Conservation (phyloP, 805 yeast species). For the Cyberlindnera amylophila region DNA sequence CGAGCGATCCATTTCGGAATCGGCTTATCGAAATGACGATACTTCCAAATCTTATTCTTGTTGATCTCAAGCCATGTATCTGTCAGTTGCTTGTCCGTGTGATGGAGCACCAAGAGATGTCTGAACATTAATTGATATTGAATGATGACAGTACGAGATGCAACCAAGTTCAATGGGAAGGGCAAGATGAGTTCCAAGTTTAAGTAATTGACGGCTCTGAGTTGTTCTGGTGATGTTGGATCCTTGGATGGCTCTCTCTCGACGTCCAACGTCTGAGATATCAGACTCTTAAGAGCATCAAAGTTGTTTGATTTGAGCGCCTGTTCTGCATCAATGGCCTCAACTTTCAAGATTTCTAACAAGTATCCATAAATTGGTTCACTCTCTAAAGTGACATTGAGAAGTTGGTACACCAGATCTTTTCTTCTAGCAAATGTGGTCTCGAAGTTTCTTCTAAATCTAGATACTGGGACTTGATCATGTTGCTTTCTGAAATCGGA, state of each 20-base stretch:
- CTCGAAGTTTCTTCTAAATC: conserved; percentile 32
- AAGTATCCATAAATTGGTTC: conserved; percentile 39
- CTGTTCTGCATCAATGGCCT: conserved; percentile 51
- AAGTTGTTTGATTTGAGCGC: conserved; percentile 44
- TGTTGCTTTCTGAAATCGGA: conserved; percentile 47
- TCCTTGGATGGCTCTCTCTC: conserved; percentile 14
- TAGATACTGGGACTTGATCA: conserved; percentile 28
- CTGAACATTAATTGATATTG: conserved; percentile 82
- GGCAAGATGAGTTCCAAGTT: conserved; percentile 65
- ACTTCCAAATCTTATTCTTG: conserved; percentile 64
- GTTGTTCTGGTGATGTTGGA: conserved; percentile 29
- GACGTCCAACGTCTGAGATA: conserved; percentile 37
- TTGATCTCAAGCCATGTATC: conserved; percentile 70
- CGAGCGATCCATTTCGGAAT: conserved; percentile 52
- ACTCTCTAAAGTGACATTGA: conserved; percentile 39
- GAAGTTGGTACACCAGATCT: conserved; percentile 27
- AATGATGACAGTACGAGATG: conserved; percentile 63
- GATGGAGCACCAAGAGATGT: conserved; percentile 59
- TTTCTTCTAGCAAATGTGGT: conserved; percentile 12
- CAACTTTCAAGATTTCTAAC: conserved; percentile 47
- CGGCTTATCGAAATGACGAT: conserved; percentile 37
- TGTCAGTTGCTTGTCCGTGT: conserved; percentile 55
- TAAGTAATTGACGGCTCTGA: conserved; percentile 46
- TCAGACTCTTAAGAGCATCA: conserved; percentile 39
- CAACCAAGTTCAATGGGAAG: conserved; percentile 78